Conservation (phyloP, 75 land plant genomes). For the Chamaecyparis obtusa region DNA sequence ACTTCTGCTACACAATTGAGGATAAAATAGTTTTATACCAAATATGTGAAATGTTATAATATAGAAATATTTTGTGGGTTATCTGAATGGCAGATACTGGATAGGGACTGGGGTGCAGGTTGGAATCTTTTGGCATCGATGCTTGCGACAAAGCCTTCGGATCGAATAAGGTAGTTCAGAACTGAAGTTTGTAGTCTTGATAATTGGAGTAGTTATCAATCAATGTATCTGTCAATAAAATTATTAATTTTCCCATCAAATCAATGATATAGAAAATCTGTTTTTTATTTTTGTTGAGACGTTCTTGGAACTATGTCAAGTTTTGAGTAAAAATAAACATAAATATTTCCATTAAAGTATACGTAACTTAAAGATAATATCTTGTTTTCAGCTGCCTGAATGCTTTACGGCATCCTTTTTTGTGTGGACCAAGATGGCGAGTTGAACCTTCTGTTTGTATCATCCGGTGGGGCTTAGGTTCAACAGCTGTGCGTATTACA, state of each 20-base stretch:
- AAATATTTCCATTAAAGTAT: neutral
- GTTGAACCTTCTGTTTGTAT: slow-evolving; percentile 72
- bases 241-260: neutral
- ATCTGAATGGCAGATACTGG: slow-evolving; percentile 60
- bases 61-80: neutral
- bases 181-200: neutral
- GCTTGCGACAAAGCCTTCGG: slow-evolving; percentile 76
- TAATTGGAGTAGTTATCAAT: neutral
- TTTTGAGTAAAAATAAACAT: neutral
- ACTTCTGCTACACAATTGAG: neutral
- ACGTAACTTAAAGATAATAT: too few species aligned
- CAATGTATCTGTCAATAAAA: neutral
- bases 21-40: neutral
- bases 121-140: slow-evolving; percentile 82
- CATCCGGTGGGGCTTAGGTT: slow-evolving; percentile 89
- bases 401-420: slow-evolving; percentile 87
- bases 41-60: neutral
- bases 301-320: neutral
- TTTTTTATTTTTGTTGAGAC: neutral
- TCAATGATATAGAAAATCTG: neutral
- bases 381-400: slow-evolving; percentile 62
- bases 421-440: slow-evolving; percentile 93
- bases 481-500: slow-evolving; percentile 83
- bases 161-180: slow-evolving; percentile 74
- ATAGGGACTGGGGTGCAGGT: slow-evolving; percentile 93